Conservation (phyloP, 106 monocot genomes). For the Posidonia australis region DNA sequence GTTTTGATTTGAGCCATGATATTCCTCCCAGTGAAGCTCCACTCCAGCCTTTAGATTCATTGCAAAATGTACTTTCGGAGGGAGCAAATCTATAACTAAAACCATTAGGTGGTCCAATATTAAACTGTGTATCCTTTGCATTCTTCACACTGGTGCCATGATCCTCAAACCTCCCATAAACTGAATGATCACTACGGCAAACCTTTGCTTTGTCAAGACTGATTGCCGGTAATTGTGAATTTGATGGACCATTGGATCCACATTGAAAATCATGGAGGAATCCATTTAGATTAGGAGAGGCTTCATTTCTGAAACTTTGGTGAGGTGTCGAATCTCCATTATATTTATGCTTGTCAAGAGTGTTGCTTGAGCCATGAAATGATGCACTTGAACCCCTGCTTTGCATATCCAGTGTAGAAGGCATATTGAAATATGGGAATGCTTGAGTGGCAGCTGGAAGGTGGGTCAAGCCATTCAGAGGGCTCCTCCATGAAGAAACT, state of each 20-base stretch:
- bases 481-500: no score
- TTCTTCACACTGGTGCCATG: background rate
- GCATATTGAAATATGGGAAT: background rate
- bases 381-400: no score
- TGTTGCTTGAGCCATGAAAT: background rate
- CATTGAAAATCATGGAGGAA: background rate
- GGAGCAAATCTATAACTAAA: background rate
- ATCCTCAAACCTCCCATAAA: background rate
- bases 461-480: no score
- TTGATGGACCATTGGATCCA: background rate
- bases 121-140: background rate
- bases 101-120: background rate
- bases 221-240: background rate
- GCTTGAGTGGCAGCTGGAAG: background rate
- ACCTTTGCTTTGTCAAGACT: background rate
- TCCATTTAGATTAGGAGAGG: background rate
- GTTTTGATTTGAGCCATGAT: background rate
- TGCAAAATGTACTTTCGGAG: background rate
- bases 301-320: background rate
- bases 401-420: no score
- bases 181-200: background rate
- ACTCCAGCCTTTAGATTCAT: background rate
- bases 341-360: background rate
- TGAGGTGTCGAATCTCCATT: background rate
- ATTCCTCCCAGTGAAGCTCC: background rate